Evolutionary conservation across 2,329 filamentous ascomycete species (phyloP).

Genomic region (Magnaporthales sp.): DNA sequence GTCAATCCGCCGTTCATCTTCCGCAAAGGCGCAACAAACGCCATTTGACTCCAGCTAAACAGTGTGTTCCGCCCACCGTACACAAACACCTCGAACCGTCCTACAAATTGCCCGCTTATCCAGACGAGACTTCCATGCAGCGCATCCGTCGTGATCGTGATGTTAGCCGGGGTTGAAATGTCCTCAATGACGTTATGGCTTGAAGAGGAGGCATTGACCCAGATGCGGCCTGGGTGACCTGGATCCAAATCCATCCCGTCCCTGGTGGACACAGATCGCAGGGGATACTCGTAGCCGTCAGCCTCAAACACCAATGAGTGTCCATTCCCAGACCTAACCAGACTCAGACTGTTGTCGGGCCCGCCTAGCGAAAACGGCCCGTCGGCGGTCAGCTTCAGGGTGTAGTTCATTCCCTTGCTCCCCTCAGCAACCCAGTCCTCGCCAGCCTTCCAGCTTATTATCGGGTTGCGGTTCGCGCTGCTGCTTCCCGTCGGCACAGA

Average conservation of each 20-base stretch:
- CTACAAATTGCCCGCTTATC: conserved; percentile 34
- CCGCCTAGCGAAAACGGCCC: conserved; percentile 34
- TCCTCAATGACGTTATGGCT: conserved; percentile 27
- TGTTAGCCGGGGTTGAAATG: conserved; percentile 21
- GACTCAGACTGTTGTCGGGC: conserved; percentile 29
- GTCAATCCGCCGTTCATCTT: neutral
- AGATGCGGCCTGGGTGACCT: conserved; percentile 40
- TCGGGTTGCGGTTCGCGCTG: conserved; percentile 26
- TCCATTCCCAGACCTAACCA: conserved; percentile 21
- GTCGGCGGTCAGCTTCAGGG: conserved; percentile 31
- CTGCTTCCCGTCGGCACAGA: conserved; percentile 18
- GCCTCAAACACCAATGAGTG: conserved; percentile 28
- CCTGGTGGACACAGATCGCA: conserved; percentile 31
- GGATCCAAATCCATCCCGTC: conserved; percentile 39
- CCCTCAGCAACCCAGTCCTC: neutral
- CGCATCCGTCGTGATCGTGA: conserved; percentile 34
- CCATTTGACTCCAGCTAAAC: conserved; percentile 49
- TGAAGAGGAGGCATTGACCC: conserved; percentile 36
- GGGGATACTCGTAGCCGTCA: conserved; percentile 37
- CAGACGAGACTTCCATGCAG: conserved; percentile 39
- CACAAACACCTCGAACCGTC: conserved; percentile 45
- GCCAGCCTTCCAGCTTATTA: neutral
- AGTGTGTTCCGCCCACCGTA: conserved; percentile 41
- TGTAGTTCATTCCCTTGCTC: conserved; percentile 47
- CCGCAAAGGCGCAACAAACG: conserved; percentile 32